phyloP scores from a whole-genome alignment of 2,329 filamentous ascomycete species.

The Nigrograna mackinnonii region DNA sequence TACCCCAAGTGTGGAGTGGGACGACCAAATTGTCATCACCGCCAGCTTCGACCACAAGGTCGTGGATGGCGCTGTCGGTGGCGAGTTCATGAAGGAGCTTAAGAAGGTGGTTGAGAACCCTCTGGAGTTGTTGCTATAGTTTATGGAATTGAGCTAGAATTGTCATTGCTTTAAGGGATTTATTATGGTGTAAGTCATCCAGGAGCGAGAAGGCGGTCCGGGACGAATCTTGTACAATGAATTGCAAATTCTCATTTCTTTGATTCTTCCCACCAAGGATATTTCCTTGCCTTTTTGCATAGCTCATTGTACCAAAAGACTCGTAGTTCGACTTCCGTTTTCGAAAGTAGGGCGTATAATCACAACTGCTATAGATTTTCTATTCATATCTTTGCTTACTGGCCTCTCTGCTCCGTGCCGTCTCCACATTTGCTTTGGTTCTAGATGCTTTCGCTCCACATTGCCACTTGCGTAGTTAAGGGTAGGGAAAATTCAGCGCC shows the following conservation, averaged over 20 bases:
- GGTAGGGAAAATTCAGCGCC: too few species aligned
- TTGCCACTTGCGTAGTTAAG: too few species aligned
- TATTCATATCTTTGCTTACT: too few species aligned
- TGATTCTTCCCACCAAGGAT: not conserved
- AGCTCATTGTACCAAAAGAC: slow-evolving; percentile 12
- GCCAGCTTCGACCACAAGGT: slow-evolving; percentile 99
- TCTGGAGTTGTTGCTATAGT: slow-evolving; percentile 85
- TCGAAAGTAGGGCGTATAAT: too few species aligned
- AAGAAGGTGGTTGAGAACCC: slow-evolving; percentile 99
- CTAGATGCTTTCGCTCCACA: too few species aligned
- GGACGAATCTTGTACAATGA: slow-evolving; percentile 36
- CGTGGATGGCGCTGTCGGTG: slow-evolving; percentile 92
- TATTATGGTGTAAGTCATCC: slow-evolving; percentile 33
- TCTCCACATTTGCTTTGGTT: too few species aligned
- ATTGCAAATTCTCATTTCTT: slow-evolving; percentile 18
- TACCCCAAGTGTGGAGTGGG: slow-evolving; percentile 75
- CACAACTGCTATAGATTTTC: too few species aligned
- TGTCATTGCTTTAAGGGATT: too few species aligned
- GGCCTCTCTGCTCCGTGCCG: too few species aligned
- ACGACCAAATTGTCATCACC: slow-evolving; percentile 95
- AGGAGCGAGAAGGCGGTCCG: too few species aligned
- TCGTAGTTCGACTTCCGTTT: too few species aligned
- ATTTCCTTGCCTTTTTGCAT: slow-evolving; percentile 6
- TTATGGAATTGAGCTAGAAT: slow-evolving; percentile 7
- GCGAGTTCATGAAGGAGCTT: slow-evolving; percentile 93